Conservation (phyloP, 371 early-diverging fungal species). For the Apophysomyces trapeziformis region DNA sequence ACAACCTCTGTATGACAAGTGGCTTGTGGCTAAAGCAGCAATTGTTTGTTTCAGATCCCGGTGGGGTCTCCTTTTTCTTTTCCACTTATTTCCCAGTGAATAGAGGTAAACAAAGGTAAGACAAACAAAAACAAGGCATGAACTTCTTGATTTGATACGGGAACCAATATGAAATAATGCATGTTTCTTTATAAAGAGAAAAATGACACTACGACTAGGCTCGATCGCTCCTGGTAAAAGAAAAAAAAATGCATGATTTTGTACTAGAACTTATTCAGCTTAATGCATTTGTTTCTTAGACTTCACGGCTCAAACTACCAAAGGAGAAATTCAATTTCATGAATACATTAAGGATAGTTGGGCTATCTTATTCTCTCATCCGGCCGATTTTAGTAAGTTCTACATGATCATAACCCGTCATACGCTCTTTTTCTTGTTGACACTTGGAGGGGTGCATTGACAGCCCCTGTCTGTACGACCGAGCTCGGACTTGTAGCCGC, state of each 20-base stretch:
- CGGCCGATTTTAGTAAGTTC: conserved; percentile 85
- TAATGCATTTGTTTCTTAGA: too few relatives aligned
- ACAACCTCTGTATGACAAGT: too few relatives aligned
- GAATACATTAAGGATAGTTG: conserved; percentile 81
- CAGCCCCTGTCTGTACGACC: conserved; percentile 92
- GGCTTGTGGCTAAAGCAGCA: too few relatives aligned
- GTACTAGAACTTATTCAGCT: conserved; percentile 20
- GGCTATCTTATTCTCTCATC: conserved; percentile 93
- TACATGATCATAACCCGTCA: not conserved
- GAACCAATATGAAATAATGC: not conserved
- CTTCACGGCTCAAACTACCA: conserved; percentile 83
- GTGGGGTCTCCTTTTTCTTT: conserved; percentile 1
- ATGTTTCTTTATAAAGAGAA: conserved; percentile 10
- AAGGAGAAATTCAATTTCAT: conserved; percentile 87
- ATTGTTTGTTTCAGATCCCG: too few relatives aligned
- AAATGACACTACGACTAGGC: conserved; percentile 62
- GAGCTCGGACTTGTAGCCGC: conserved; percentile 91
- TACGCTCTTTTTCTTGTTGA: not conserved
- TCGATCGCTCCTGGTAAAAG: conserved; percentile 56
- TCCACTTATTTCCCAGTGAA: not conserved
- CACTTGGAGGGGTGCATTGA: not conserved
- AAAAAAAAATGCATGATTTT: not conserved
- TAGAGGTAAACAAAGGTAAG: not conserved
- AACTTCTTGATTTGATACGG: not conserved
- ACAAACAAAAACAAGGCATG: not conserved